Base-by-base conservation (phyloP, 768 basidiomycete species). In the Scleroderma bovista region DNA sequence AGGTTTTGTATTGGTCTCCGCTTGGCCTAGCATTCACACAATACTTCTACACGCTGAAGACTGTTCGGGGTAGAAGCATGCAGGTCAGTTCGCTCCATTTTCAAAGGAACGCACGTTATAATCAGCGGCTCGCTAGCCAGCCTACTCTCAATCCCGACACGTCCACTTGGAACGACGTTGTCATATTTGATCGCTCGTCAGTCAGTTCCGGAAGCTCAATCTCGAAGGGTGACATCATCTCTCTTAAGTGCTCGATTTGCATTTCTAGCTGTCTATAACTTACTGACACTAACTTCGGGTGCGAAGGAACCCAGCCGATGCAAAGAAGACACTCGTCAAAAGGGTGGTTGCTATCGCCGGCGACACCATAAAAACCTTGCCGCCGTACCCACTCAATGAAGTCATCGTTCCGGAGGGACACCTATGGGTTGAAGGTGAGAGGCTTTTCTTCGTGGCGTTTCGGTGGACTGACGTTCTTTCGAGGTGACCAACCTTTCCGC, bases 91-190 rank as follows among this genome's bases (percentile, higher is more conserved):
- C 22, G 46, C 44, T 38, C 29, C 8, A 16, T 31, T 32, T 33
- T 29, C 13, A 19, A 20, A 36, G 10, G 10, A 38, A 43, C 24
- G 16, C 12, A 15, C n/a, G 11, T n/a, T n/a, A n/a, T 26, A 15
- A 43, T 22, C 41, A 26, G n/a, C 6, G 40, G 40, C 44, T 48
- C 69, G 67, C 60, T 71, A 83, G 80, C 76, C 62, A 76, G 75
- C 75, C 87, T 26, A 86, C 84, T 29, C 72, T 89, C 49, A 89
- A 88, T 60, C 87, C 87, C 31, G 79, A 88, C 60, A 72, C 75
- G 4, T 88, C 85, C 2, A 10, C 48, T 8, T 79, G 72, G 73
- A 72, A 73, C 53, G 87, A 89, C 59, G 62, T 85, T 32, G 83
- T 74, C 15, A 53, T 88, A 17, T 88, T 87, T 57, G 77, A 84